Evolutionary conservation across 345 rosid genomes (phyloP), one percentile per base, ranked within the genome.

Genomic region (Dipteronia sinensis): DNA sequence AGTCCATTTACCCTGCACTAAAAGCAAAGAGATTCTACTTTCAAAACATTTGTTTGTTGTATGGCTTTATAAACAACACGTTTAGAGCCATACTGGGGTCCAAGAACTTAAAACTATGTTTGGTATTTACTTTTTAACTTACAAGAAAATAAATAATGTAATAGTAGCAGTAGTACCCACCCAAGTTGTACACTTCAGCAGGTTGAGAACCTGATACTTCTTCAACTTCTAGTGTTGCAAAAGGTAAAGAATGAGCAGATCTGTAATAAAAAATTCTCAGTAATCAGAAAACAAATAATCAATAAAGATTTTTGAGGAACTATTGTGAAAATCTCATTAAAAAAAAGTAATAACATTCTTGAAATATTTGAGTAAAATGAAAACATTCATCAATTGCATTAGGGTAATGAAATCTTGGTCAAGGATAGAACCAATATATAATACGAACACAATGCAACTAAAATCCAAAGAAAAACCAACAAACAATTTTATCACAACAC

Each of bases 1-100:
- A 7, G 73, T 89, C 98, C 97, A 94, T 83, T 90, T 92, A 4
- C 99, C 99, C 86, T 88, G 97, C 87, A 96, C 99, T 96, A 74
- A 74, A 86, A 34, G 11, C 70, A 38, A 64, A 76, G 38, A 74
- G 40, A 51, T 61, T 75, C 66, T 34, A 71, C 27, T 59, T 65
- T 69, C 76, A 82, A 74, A 65, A 55, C 31, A 78, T 10, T 59
- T 31, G 53, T 38, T 27, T 58, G 27, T 46, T 67, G 42, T 69
- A 13, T 49, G 64, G 71, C 53, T 78, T 72, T 40, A 59, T 58
- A 22, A 29, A 42, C 19, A 49, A 46, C 11, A 34, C 70, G 55
- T 71, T 80, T 22, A 22, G 29, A 69, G 59, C 34, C 58, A 49
- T 27, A 9, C 2, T 16, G 62, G 62, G 17, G 29, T 29, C 20